Evolutionary conservation across 805 yeast genomes (phyloP).

Genomic region (Wickerhamomyces hampshirensis): DNA sequence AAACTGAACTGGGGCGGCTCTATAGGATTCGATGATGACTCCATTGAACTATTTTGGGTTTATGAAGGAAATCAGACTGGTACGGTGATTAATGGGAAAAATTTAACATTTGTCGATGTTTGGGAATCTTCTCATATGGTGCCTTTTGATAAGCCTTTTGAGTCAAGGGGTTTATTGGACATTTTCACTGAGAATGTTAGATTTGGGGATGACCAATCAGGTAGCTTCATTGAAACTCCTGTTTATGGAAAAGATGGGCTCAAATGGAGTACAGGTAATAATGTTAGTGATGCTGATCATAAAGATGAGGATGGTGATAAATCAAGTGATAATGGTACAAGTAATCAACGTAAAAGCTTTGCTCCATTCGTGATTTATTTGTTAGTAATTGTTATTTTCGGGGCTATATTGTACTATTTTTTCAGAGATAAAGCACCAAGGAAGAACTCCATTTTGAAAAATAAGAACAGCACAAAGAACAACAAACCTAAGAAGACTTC

Average conservation of each 20-base stretch:
- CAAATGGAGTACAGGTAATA: slow-evolving; percentile 8
- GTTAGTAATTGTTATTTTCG: slow-evolving; percentile 16
- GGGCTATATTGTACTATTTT: slow-evolving; percentile 15
- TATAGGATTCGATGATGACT: slow-evolving; percentile 27
- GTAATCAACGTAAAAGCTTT: slow-evolving; percentile 12
- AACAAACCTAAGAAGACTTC: slow-evolving; percentile 5
- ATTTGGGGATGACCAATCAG: slow-evolving; percentile 8
- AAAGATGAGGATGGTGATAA: slow-evolving; percentile 3
- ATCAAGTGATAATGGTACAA: slow-evolving; percentile 1
- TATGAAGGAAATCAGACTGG: slow-evolving; percentile 41
- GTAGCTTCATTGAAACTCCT: slow-evolving; percentile 22
- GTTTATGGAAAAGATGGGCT: slow-evolving; percentile 10
- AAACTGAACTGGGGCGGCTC: slow-evolving; percentile 62
- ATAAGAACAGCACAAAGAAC: slow-evolving; percentile 3
- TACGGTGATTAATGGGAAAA: slow-evolving; percentile 49
- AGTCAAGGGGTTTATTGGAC: slow-evolving; percentile 68
- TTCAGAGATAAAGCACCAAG: slow-evolving; percentile 15
- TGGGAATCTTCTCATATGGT: slow-evolving; percentile 90
- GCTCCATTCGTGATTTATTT: slow-evolving; percentile 22
- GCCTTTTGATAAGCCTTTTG: slow-evolving; percentile 72
- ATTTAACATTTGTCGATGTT: slow-evolving; percentile 71
- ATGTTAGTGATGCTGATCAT: slow-evolving; percentile 3
- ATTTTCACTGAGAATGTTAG: slow-evolving; percentile 26
- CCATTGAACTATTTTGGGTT: slow-evolving; percentile 38
- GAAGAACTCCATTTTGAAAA: slow-evolving; percentile 18